Conservation (phyloP, 768 basidiomycete species). For the Macrolepiota dolichaula region DNA sequence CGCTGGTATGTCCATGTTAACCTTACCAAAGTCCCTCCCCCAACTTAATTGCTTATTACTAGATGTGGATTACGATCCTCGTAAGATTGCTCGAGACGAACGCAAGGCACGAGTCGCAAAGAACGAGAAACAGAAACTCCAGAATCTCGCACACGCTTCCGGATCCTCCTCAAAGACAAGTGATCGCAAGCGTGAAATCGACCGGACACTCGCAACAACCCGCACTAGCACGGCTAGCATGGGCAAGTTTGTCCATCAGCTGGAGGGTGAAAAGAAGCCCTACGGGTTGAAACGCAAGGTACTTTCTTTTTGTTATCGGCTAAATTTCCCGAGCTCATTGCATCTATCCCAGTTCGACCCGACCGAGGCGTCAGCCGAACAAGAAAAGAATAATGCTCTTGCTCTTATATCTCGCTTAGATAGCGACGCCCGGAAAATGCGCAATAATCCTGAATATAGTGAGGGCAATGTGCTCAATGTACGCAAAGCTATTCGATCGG, state of each 20-base stretch:
- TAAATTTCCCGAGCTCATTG: background rate
- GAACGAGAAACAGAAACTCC: slow-evolving; percentile 73
- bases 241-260: slow-evolving; percentile 88
- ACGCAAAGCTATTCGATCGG: slow-evolving; percentile 81
- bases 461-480: slow-evolving; percentile 68
- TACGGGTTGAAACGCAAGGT: slow-evolving; percentile 94
- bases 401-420: slow-evolving; percentile 78
- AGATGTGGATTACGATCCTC: slow-evolving; percentile 84
- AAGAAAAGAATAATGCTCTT: slow-evolving; percentile 73
- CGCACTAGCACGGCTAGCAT: slow-evolving; percentile 89
- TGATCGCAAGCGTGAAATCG: slow-evolving; percentile 69
- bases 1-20: slow-evolving; percentile 58
- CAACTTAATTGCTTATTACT: background rate
- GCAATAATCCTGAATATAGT: slow-evolving; percentile 38
- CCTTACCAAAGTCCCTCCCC: background rate
- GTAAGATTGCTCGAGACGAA: slow-evolving; percentile 67
- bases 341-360: slow-evolving; percentile 71
- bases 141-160: slow-evolving; percentile 64
- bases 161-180: slow-evolving; percentile 22
- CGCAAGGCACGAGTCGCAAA: slow-evolving; percentile 82
- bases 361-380: slow-evolving; percentile 57
- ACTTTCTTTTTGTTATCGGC: slow-evolving; percentile 13
- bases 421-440: slow-evolving; percentile 63
- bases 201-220: slow-evolving; percentile 70
- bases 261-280: slow-evolving; percentile 89